These are phyloP conservation scores for Symbiodinium natans DNA, from an alignment of 73 alveolate species.

Conservation along the genomic window DNA sequence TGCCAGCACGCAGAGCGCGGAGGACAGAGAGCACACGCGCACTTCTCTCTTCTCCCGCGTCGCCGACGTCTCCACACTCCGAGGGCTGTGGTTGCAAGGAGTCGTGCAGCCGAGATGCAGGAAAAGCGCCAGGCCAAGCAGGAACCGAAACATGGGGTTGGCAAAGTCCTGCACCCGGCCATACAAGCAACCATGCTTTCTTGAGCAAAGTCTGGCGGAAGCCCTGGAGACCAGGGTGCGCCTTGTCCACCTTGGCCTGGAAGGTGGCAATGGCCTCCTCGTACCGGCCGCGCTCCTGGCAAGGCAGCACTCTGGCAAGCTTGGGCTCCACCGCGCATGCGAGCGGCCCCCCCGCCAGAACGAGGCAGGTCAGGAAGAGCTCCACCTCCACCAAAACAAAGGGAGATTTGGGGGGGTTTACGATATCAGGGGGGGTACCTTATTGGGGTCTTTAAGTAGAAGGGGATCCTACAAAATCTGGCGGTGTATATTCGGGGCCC, in stretches of 20 bases:
- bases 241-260: slow-evolving; percentile 27
- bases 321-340: too few relatives aligned
- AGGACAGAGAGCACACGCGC: too few relatives aligned
- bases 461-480: too few relatives aligned
- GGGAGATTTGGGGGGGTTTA: too few relatives aligned
- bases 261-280: slow-evolving; percentile 59
- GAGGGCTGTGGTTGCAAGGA: not conserved
- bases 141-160: slow-evolving; percentile 35
- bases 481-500: too few relatives aligned
- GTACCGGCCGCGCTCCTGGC: slow-evolving; percentile 71
- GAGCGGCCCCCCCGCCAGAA: slow-evolving; percentile 6
- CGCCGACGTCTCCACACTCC: too few relatives aligned
- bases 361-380: slow-evolving; percentile 58
- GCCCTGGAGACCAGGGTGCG: not conserved
- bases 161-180: slow-evolving; percentile 13
- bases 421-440: too few relatives aligned
- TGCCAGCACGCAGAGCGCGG: too few relatives aligned
- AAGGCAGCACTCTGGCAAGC: not conserved
- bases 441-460: too few relatives aligned
- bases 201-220: not conserved
- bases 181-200: too few relatives aligned
- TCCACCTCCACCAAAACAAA: slow-evolving; percentile 21
- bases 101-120: slow-evolving; percentile 1
- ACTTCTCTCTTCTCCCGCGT: too few relatives aligned
- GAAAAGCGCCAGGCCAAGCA: slow-evolving; percentile 57